A percentile compares a stretch with the other conserved stretches of the same genome.
phyloP scores from a whole-genome alignment of 257 asterid genomes.

The Cordia subcordata region DNA sequence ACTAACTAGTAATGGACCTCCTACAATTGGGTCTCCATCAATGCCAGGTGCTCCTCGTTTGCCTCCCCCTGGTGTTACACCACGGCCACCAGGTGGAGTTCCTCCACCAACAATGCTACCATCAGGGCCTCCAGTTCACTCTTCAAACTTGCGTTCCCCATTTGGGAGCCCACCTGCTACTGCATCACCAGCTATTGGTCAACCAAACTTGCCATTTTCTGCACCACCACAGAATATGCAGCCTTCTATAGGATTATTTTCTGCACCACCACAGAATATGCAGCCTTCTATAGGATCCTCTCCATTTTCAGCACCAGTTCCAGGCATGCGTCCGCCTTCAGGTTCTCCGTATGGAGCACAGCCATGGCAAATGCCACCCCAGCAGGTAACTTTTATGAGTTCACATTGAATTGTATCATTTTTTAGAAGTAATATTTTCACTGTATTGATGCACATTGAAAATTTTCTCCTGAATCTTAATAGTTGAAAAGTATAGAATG shows the following conservation, averaged over 20 bases:
- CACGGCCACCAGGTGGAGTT: slow-evolving; percentile 58
- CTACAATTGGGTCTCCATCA: slow-evolving; percentile 44
- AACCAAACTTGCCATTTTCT: slow-evolving; percentile 60
- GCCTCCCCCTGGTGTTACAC: slow-evolving; percentile 58
- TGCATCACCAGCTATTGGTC: slow-evolving; percentile 50
- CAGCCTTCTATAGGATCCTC: slow-evolving; percentile 56
- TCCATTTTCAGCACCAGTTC: slow-evolving; percentile 52
- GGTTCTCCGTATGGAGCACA: slow-evolving; percentile 73
- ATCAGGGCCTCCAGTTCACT: slow-evolving; percentile 44
- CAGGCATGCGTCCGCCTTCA: slow-evolving; percentile 48
- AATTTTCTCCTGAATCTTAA: no score
- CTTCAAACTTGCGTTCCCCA: slow-evolving; percentile 55
- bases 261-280: slow-evolving; percentile 42
- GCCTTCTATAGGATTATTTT: slow-evolving; percentile 71
- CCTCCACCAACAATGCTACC: slow-evolving; percentile 47
- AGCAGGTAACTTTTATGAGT: slow-evolving; percentile 45
- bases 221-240: slow-evolving; percentile 44
- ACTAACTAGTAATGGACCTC: slow-evolving; percentile 66
- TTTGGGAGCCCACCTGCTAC: slow-evolving; percentile 71
- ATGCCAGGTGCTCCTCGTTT: slow-evolving; percentile 50
- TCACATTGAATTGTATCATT: no score
- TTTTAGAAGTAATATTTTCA: no score
- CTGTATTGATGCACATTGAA: no score
- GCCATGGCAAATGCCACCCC: slow-evolving; percentile 71
- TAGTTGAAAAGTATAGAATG: no score